Evolutionary conservation across 164 flowering plant genomes (phyloP).

Genomic region (Buxus sempervirens): DNA sequence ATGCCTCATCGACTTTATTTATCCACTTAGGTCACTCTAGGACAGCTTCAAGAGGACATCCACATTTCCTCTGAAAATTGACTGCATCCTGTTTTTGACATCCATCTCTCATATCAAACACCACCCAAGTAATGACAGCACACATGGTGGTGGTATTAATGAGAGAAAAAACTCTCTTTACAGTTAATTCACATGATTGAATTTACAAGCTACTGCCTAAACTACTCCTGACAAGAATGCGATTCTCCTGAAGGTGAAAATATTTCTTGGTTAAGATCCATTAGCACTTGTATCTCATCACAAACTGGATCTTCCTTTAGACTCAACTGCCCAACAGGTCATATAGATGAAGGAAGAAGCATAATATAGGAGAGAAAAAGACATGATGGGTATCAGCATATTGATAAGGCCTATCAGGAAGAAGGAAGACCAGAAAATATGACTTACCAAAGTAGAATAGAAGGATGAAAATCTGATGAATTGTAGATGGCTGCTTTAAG

Average conservation of each 20-base stretch:
- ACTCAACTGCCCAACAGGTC: background rate
- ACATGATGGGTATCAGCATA: slow-evolving; percentile 3
- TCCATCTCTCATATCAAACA: no score
- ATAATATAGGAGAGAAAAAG: slow-evolving; percentile 6
- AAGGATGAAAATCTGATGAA: slow-evolving; percentile 18
- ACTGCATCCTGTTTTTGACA: no score
- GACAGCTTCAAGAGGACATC: no score
- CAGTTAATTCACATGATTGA: no score
- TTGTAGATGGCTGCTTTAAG: slow-evolving; percentile 17
- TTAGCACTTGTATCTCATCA: background rate
- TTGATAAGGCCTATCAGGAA: background rate
- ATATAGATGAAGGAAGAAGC: slow-evolving; percentile 1
- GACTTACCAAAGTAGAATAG: slow-evolving; percentile 16
- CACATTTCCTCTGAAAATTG: no score
- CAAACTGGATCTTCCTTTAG: background rate
- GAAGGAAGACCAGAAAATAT: background rate
- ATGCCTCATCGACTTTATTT: no score
- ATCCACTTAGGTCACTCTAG: no score
- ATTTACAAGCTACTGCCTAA: no score
- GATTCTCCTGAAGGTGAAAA: background rate
- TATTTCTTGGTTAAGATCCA: background rate
- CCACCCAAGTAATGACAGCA: no score
- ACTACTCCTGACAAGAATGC: no score
- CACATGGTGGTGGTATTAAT: no score
- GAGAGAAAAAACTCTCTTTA: no score